Evolutionary conservation across 2,329 filamentous ascomycete species (phyloP), one percentile per base, ranked within the genome.

Genomic region (Aureobasidium lini): DNA sequence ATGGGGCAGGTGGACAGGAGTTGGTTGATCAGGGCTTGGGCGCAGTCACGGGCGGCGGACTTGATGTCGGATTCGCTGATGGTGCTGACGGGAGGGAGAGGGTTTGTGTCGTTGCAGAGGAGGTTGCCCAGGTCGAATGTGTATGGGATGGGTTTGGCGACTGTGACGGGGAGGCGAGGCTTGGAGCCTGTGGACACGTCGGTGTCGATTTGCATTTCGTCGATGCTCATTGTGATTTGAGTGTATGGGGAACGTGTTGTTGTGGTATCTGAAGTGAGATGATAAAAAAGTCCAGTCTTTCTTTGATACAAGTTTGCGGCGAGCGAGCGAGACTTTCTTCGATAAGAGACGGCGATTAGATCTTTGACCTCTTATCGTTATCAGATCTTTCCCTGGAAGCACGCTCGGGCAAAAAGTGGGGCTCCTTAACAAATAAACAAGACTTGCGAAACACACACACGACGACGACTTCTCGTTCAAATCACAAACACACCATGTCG

Each of bases 1-100:
- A 96, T 86, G 29, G 89, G 83, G 77, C 91, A 94, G 47, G 90
- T 93, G 15, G 87, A 90, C 40, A 99, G 85, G 62, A 99, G 86
- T 76, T 97, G 92, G 81, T 96, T 96, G 73, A 99, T 85, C 61
- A 99, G 85, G 32, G 84, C 86, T 77, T 99, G 94, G 11, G 92
- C 90, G 74, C 90, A 91, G 75, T 96, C 90, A 69, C 92, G 89
- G 59, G 94, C 91, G 42, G 82, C 77, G 63, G 86, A 81, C 62
- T 97, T 85, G 60, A 83, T 82, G 48, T 64, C 60, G 63, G 86
- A 75, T 39, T 78, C 69, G 32, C 73, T 64, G 28, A 68, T 65
- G 52, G 68, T 60, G 62, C 75, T 75, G 53, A 73, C 74, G 63
- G 85, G 75, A 50, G 81, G 76, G 54, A 94, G 78, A 2, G 93